These are phyloP conservation scores for Trichosporon coremiiforme DNA, from an alignment of 1,284 basidiomycete species.

Conservation along the genomic window DNA sequence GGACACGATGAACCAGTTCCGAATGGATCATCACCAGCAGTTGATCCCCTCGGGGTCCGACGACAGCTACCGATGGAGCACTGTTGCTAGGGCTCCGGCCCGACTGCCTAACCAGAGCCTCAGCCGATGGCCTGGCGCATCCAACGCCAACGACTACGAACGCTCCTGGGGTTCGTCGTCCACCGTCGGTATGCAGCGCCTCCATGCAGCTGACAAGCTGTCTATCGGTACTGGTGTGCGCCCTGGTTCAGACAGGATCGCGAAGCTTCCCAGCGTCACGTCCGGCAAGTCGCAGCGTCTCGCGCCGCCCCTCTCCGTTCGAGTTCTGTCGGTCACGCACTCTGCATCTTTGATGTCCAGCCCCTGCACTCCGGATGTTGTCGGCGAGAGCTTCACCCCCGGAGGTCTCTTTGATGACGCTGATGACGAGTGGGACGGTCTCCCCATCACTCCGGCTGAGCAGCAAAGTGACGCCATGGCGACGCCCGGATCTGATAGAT, in stretches of 20 bases:
- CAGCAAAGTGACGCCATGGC: constrained; percentile 1
- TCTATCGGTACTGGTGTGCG: neutral
- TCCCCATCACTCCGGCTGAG: constrained; percentile 7
- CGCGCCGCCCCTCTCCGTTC: neutral
- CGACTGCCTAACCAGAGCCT: neutral
- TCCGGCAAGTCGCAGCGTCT: neutral
- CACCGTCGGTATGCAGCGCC: neutral
- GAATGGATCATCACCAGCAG: neutral
- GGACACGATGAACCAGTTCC: constrained; percentile 6
- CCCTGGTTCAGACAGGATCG: neutral
- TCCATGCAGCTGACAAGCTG: neutral
- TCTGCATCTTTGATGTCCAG: constrained; percentile 14
- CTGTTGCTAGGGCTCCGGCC: neutral
- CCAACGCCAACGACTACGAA: neutral
- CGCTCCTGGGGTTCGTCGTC: neutral
- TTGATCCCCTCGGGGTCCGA: neutral
- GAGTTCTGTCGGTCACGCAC: neutral
- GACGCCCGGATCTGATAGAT: neutral
- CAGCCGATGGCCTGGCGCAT: neutral
- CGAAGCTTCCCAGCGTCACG: constrained; percentile 1
- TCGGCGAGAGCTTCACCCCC: constrained; percentile 1
- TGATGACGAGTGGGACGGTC: constrained; percentile 11
- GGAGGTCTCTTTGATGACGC: constrained; percentile 14
- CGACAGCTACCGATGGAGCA: neutral
- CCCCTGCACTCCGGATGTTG: constrained; percentile 3